Conservation (phyloP, 441 rosid species). For the Mallotus repandus region DNA sequence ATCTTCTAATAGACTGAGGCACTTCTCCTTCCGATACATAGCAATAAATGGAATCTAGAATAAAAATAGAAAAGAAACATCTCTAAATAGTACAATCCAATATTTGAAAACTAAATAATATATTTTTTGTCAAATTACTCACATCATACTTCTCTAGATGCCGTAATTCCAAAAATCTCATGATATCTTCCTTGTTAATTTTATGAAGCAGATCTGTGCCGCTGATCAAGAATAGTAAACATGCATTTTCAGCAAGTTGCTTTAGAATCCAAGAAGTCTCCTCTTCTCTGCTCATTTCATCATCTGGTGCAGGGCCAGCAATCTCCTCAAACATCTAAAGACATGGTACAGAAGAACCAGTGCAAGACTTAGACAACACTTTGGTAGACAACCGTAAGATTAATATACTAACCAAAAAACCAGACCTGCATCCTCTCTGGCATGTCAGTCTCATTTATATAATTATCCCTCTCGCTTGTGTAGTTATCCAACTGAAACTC, state of each 20-base stretch:
- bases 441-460: constrained; percentile 57
- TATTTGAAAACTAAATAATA: background rate
- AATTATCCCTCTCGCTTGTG: constrained; percentile 67
- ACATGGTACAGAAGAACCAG: background rate
- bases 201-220: constrained; percentile 30
- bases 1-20: constrained; percentile 19
- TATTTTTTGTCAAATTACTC: constrained; percentile 2
- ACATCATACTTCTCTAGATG: constrained; percentile 45
- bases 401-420: background rate
- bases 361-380: background rate
- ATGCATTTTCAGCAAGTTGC: constrained; percentile 35
- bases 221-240: background rate
- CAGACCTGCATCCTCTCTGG: constrained; percentile 87
- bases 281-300: constrained; percentile 53
- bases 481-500: constrained; percentile 72
- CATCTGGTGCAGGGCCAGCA: constrained; percentile 22
- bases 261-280: constrained; percentile 69
- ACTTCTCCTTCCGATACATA: constrained; percentile 25
- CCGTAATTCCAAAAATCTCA: constrained; percentile 16
- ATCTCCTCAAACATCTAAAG: constrained; percentile 20
- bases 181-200: constrained; percentile 56
- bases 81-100: background rate
- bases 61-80: background rate
- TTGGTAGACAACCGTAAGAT: background rate
- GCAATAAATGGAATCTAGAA: constrained; percentile 25